Conservation (phyloP, 2,329 filamentous ascomycete genomes). For the Fusarium mexicanum region DNA sequence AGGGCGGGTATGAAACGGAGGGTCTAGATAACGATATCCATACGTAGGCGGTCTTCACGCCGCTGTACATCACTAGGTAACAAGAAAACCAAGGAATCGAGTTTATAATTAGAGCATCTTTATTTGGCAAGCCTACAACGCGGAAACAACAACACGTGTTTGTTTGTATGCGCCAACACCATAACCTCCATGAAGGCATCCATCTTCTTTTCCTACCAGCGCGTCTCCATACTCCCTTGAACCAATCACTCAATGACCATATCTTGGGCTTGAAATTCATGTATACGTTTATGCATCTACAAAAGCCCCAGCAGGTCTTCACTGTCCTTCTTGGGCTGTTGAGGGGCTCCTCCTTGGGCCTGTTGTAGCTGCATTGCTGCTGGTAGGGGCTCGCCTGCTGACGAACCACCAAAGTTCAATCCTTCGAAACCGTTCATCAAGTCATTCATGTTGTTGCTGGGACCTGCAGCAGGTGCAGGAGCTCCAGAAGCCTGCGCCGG, state of each 20-base stretch:
- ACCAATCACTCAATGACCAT: constrained; percentile 13
- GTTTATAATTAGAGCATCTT: constrained; percentile 35
- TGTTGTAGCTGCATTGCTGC: constrained; percentile 66
- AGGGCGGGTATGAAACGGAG: neutral
- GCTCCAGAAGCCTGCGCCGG: constrained; percentile 64
- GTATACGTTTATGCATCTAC: constrained; percentile 41
- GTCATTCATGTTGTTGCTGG: constrained; percentile 77
- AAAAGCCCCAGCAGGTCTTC: constrained; percentile 66
- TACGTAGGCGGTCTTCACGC: constrained; percentile 10
- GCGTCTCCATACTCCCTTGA: constrained; percentile 32
- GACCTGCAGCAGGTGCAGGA: constrained; percentile 47
- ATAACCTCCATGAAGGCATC: constrained; percentile 25
- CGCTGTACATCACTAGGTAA: constrained; percentile 28
- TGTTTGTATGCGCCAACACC: constrained; percentile 37
- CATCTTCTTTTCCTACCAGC: constrained; percentile 31
- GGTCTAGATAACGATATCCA: constrained; percentile 18
- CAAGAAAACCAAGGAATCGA: constrained; percentile 9
- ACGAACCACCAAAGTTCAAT: constrained; percentile 74
- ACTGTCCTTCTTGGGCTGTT: constrained; percentile 64
- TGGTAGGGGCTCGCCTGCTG: constrained; percentile 68
- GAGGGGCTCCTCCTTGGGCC: constrained; percentile 46
- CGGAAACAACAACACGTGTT: constrained; percentile 25
- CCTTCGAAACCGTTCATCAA: constrained; percentile 89
- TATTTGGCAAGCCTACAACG: constrained; percentile 37
- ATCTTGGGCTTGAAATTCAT: constrained; percentile 14